Conservation (phyloP, 345 rosid species). For the Camelina neglecta region DNA sequence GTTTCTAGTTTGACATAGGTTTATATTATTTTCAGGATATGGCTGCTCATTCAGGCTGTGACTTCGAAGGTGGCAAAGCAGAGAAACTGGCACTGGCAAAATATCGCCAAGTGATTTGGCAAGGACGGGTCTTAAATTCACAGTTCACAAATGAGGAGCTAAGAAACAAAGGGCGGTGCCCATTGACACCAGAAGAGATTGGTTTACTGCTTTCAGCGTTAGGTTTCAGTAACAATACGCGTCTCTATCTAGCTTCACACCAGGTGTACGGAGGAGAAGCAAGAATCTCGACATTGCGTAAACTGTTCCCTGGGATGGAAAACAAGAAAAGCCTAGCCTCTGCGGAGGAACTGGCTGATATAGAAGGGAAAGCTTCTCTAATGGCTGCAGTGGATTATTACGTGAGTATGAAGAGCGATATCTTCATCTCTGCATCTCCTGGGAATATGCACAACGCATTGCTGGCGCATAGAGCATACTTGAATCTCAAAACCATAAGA, state of each 20-base stretch:
- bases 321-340: slow-evolving; percentile 92
- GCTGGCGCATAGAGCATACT: slow-evolving; percentile 79
- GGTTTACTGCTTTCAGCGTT: slow-evolving; percentile 86
- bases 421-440: slow-evolving; percentile 96
- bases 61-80: slow-evolving; percentile 97
- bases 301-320: slow-evolving; percentile 79
- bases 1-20: slow-evolving; percentile 4
- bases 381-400: slow-evolving; percentile 92
- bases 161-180: slow-evolving; percentile 94
- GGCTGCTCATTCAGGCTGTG: slow-evolving; percentile 99
- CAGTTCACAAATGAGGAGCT: slow-evolving; percentile 82
- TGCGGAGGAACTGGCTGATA: slow-evolving; percentile 57
- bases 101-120: slow-evolving; percentile 90
- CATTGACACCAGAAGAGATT: slow-evolving; percentile 95
- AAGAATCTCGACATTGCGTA: slow-evolving; percentile 70
- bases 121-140: slow-evolving; percentile 90
- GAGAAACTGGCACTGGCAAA: slow-evolving; percentile 87
- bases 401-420: slow-evolving; percentile 88
- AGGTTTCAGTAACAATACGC: slow-evolving; percentile 84
- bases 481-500: slow-evolving; percentile 84
- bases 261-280: slow-evolving; percentile 97
- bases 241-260: slow-evolving; percentile 93
- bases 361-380: slow-evolving; percentile 83
- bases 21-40: slow-evolving; percentile 59
- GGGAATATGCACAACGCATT: slow-evolving; percentile 99